These are phyloP conservation scores for Isochrysis galbana DNA, from an alignment of 78 protist species.

Conservation along the genomic window DNA sequence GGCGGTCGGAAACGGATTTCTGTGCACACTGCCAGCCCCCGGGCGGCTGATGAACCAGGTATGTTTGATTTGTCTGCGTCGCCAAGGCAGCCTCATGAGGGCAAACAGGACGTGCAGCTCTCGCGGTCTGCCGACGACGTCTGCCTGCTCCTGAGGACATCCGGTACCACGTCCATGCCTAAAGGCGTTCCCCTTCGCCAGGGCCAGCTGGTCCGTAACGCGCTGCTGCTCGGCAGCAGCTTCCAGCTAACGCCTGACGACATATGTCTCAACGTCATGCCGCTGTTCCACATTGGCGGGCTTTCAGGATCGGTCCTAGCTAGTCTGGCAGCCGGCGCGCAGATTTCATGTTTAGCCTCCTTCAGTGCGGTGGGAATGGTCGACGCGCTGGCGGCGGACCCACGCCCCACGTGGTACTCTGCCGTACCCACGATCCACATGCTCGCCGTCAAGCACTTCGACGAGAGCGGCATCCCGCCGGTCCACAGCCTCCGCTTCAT, in stretches of 20 bases:
- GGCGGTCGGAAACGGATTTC: background rate
- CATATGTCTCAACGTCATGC: background rate
- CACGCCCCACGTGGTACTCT: background rate
- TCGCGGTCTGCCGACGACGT: background rate
- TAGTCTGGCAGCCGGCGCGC: background rate
- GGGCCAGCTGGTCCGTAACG: background rate
- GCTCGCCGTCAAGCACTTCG: background rate
- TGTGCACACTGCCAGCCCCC: background rate
- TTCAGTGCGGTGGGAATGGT: background rate
- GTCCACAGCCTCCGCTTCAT: background rate
- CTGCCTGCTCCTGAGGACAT: background rate
- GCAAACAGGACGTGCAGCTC: background rate
- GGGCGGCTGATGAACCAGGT: background rate
- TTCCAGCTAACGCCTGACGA: background rate
- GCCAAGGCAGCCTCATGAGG: background rate
- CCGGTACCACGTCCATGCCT: background rate
- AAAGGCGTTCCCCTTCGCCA: background rate
- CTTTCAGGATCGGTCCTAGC: background rate
- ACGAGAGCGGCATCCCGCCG: background rate
- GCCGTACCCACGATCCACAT: background rate
- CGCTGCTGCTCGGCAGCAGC: background rate
- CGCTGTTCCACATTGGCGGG: background rate
- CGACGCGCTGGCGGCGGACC: background rate
- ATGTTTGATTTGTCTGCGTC: too few species aligned
- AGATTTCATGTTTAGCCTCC: background rate